Conservation (phyloP, 148 eudicot genomes). For the Rhododendron kiyosumense region DNA sequence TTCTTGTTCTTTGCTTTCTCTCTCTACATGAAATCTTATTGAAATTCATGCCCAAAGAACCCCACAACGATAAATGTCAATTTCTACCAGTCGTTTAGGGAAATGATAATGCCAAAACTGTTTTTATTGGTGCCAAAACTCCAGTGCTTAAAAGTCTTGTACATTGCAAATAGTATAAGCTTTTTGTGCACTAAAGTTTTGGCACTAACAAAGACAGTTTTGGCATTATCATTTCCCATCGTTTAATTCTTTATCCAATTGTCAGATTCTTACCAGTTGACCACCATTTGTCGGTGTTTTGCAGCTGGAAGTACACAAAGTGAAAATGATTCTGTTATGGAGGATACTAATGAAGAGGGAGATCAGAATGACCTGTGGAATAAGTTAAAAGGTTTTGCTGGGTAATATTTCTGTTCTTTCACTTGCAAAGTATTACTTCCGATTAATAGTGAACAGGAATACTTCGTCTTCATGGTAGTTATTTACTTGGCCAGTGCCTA, state of each 20-base stretch:
- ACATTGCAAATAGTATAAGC: no score
- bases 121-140: no score
- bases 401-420: conserved; percentile 40
- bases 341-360: conserved; percentile 38
- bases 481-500: not conserved
- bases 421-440: not conserved
- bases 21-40: not conserved
- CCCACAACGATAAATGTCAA: not conserved
- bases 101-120: no score
- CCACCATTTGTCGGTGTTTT: conserved; percentile 7
- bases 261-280: conserved; percentile 5
- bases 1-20: not conserved
- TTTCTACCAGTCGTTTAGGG: not conserved
- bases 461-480: not conserved
- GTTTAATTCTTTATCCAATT: not conserved
- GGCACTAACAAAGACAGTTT: no score
- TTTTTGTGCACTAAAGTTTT: no score
- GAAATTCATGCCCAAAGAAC: not conserved
- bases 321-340: conserved; percentile 30
- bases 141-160: no score
- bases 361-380: conserved; percentile 65
- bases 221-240: no score
- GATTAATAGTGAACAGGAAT: not conserved
- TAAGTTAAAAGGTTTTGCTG: conserved; percentile 72
- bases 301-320: conserved; percentile 51